phyloP scores from a whole-genome alignment of 2,329 filamentous ascomycete genomes.

The Phoma herbarum region DNA sequence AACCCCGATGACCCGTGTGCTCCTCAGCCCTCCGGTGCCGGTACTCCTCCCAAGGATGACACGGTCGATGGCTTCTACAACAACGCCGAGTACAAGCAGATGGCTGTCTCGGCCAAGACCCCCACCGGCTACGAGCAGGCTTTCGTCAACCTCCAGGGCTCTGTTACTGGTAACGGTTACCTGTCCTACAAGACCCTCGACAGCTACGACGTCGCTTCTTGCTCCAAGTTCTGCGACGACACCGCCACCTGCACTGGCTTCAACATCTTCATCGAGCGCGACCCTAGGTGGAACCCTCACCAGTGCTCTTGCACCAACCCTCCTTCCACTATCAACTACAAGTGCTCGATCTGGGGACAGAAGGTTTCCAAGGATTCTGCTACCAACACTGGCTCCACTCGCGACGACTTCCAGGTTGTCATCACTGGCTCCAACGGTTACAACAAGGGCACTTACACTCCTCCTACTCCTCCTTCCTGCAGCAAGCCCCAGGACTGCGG shows the following conservation, averaged over 20 bases:
- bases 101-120: conserved; percentile 34
- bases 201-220: conserved; percentile 32
- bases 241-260: conserved; percentile 35
- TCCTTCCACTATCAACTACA: conserved; percentile 33
- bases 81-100: conserved; percentile 32
- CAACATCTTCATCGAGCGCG: conserved; percentile 41
- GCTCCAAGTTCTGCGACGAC: conserved; percentile 31
- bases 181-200: conserved; percentile 36
- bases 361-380: conserved; percentile 30
- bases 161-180: conserved; percentile 32
- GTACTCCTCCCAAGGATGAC: conserved; percentile 32
- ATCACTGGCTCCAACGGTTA: conserved; percentile 47
- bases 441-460: conserved; percentile 34
- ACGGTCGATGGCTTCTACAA: conserved; percentile 37
- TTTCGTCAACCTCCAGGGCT: conserved; percentile 32
- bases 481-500: conserved; percentile 36
- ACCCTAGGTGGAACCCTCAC: conserved; percentile 35
- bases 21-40: conserved; percentile 37
- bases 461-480: conserved; percentile 33
- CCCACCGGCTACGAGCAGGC: conserved; percentile 30
- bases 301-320: conserved; percentile 37
- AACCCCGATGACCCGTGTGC: conserved; percentile 40
- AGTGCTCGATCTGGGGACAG: conserved; percentile 38
- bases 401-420: conserved; percentile 40
- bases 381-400: conserved; percentile 32